Evolutionary conservation across 2,329 filamentous ascomycete species (phyloP).

Genomic region (Cytospora leucostoma): DNA sequence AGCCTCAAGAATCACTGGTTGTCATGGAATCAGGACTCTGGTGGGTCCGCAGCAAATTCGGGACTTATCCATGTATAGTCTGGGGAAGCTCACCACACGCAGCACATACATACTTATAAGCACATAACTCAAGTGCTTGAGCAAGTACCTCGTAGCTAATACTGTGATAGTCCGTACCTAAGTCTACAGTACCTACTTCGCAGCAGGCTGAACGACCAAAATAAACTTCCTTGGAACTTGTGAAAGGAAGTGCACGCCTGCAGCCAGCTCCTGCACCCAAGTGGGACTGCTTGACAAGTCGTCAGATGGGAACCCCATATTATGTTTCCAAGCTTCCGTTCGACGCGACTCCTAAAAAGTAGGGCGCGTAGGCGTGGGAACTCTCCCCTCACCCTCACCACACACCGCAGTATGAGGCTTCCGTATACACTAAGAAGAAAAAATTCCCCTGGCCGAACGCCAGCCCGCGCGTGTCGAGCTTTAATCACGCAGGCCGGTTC

Average conservation of each 20-base stretch:
- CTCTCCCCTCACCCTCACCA: neutral
- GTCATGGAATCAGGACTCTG: neutral
- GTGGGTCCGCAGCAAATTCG: neutral
- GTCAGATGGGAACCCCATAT: neutral
- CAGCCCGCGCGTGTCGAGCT: neutral
- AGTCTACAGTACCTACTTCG: too few relatives aligned
- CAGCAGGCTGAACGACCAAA: neutral
- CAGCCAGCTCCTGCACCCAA: conserved; percentile 1
- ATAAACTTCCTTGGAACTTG: conserved; percentile 1
- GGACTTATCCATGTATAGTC: conserved; percentile 1
- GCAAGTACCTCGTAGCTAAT: too few relatives aligned
- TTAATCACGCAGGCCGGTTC: neutral
- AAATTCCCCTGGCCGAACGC: neutral
- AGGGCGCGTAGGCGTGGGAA: neutral
- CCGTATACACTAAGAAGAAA: neutral
- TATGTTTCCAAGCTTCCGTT: neutral
- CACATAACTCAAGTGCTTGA: too few relatives aligned
- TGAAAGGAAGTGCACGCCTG: neutral
- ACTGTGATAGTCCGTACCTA: neutral
- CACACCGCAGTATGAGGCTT: neutral
- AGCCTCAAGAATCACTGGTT: neutral
- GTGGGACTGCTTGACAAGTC: neutral
- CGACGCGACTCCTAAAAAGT: neutral
- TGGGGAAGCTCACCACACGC: neutral
- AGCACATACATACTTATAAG: neutral